phyloP scores from a whole-genome alignment of 75 land plant genomes.

The Larix kaempferi region DNA sequence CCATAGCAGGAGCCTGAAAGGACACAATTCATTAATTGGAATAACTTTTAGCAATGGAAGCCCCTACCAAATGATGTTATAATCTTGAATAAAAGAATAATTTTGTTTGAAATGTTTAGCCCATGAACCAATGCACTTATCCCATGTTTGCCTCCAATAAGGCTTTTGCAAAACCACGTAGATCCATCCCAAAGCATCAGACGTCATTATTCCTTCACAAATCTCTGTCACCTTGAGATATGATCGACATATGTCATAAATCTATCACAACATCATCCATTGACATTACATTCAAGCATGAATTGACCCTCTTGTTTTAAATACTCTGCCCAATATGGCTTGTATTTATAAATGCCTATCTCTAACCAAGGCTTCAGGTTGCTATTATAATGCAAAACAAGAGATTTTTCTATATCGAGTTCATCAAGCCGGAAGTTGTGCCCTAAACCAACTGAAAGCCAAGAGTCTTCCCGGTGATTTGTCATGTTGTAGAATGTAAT shows the following conservation, averaged over 20 bases:
- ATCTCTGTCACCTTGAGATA: background rate
- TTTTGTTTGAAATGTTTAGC: conserved; percentile 5
- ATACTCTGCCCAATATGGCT: conserved; percentile 51
- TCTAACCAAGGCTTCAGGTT: conserved; percentile 89
- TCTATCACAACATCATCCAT: conserved; percentile 18
- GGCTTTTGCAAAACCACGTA: conserved; percentile 1
- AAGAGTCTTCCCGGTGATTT: conserved; percentile 42
- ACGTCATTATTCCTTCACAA: background rate
- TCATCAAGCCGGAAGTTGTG: conserved; percentile 33
- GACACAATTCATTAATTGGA: conserved; percentile 7
- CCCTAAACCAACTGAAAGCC: conserved; percentile 56
- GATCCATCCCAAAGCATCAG: conserved; percentile 3
- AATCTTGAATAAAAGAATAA: conserved; percentile 13
- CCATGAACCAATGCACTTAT: background rate
- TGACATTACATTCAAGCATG: conserved; percentile 68
- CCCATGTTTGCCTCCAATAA: conserved; percentile 2
- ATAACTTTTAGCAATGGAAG: conserved; percentile 5
- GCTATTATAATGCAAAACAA: conserved; percentile 74
- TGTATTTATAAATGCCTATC: conserved; percentile 57
- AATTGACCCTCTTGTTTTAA: conserved; percentile 47
- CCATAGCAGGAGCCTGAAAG: background rate
- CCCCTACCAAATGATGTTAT: conserved; percentile 12
- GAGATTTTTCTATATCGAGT: conserved; percentile 28
- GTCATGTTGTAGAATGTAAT: conserved; percentile 61
- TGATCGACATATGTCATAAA: background rate